A percentile compares a stretch with the other conserved stretches of the same genome.
Conservation (phyloP, 225 moss, liverwort and hornwort species). For the Pleurozium schreberi region DNA sequence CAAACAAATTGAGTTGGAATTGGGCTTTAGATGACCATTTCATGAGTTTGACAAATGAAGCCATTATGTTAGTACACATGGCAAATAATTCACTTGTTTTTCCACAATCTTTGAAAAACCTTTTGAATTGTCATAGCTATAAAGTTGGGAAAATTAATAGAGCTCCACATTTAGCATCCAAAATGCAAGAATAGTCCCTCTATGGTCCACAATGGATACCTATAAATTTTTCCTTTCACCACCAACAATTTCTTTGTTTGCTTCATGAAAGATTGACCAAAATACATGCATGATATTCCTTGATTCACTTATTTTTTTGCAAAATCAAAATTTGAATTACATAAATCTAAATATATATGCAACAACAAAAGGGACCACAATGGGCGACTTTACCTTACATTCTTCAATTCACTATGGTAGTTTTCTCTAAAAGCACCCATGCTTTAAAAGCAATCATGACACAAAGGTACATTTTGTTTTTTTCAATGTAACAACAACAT, state of each 20-base stretch:
- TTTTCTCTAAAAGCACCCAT: too few relatives aligned
- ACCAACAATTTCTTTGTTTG: not conserved
- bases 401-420: not conserved
- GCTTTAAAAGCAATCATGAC: too few relatives aligned
- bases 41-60: fast-evolving
- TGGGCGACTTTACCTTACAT: too few relatives aligned
- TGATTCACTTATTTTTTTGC: not conserved
- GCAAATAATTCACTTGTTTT: not conserved
- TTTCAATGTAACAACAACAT: too few relatives aligned
- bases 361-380: not conserved
- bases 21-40: not conserved
- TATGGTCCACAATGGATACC: not conserved
- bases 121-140: not conserved
- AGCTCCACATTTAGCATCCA: not conserved
- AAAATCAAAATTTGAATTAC: not conserved
- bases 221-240: not conserved
- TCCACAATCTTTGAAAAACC: fast-evolving
- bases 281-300: not conserved
- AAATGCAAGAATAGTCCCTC: not conserved
- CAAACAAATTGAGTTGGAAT: not conserved
- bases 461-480: too few relatives aligned
- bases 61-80: not conserved
- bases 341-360: not conserved
- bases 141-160: not conserved
- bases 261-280: not conserved